Base-by-base conservation (phyloP, 2,329 filamentous ascomycete species). In the Scortechinia acanthostroma region DNA sequence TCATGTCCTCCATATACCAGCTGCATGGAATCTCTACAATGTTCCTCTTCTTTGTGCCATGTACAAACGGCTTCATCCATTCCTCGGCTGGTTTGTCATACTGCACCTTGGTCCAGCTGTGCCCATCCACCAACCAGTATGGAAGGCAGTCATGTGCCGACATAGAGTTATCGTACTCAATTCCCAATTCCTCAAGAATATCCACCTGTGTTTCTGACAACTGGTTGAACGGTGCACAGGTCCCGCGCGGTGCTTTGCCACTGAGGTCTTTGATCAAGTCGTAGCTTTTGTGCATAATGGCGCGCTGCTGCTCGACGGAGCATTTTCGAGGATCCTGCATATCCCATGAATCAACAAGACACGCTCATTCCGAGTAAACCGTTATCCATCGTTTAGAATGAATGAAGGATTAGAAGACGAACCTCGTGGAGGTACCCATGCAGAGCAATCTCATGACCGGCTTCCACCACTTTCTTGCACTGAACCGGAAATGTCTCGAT, bases 1-100 rank as follows among this genome's bases (percentile, higher is more conserved):
- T 73, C 64, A 70, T 70, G 48, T 73, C 70, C 48, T 73, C 70
- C 22, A 58, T 60, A 47, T 73, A 73, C 70, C 69, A 73, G 43
- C 69, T 68, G n/a, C 61, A 59, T 0, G 70, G 70, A 1, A 73
- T 62, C 52, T 72, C 68, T 2, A 73, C 64, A 3, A 73, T 52
- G 2, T 45, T 46, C 44, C 48, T 45, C 21, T 43, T 42, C 1
- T 54, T 37, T 2, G 46, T 42, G 10, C 58, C 52, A 15, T 54
- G 47, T 0, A 62, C 58, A 0, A 65, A 59, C 0, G 68, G 69
- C 28, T 66, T 54, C 62, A 73, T 69, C 68, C 69, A 73, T 19
- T 69, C 66, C 10, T 60, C 59, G 1, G 58, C 56, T 2, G 56
- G 48, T 3, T 59, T 51, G 3, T 51, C 50, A 54, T 62, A 72